Evolutionary conservation across 306 rosid species (phyloP).

Genomic region (Vicia faba): DNA sequence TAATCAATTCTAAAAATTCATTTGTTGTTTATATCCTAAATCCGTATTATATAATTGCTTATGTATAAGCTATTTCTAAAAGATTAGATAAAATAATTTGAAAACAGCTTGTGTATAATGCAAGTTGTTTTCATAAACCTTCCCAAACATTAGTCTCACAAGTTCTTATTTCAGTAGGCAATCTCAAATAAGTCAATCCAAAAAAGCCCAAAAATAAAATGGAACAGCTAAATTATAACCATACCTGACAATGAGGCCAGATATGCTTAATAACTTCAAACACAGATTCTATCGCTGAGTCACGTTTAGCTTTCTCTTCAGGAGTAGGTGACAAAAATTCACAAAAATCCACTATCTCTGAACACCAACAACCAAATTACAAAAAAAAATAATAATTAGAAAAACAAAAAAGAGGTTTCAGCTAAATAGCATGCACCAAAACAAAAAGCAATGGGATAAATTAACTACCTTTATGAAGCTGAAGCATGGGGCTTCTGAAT

Average conservation of each 20-base stretch:
- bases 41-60: neutral
- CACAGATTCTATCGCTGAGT: slow-evolving; percentile 66
- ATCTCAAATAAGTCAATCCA: neutral
- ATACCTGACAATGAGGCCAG: slow-evolving; percentile 89
- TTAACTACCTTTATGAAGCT: slow-evolving; percentile 85
- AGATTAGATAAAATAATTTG: neutral
- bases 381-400: slow-evolving; percentile 9
- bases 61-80: neutral
- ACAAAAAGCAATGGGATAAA: slow-evolving; percentile 6
- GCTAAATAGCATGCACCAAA: neutral
- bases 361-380: neutral
- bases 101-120: neutral
- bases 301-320: slow-evolving; percentile 76
- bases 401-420: neutral
- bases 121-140: neutral
- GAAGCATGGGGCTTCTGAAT: slow-evolving; percentile 90
- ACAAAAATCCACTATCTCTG: slow-evolving; percentile 93
- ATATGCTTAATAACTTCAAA: slow-evolving; percentile 75
- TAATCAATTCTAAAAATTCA: no score
- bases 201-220: neutral
- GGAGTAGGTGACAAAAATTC: slow-evolving; percentile 87
- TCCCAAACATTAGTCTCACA: neutral
- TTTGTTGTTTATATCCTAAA: no score
- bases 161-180: neutral
- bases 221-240: slow-evolving; percentile 9